Conservation (phyloP, 495 filamentous ascomycete genomes). For the Neurospora sp. region DNA sequence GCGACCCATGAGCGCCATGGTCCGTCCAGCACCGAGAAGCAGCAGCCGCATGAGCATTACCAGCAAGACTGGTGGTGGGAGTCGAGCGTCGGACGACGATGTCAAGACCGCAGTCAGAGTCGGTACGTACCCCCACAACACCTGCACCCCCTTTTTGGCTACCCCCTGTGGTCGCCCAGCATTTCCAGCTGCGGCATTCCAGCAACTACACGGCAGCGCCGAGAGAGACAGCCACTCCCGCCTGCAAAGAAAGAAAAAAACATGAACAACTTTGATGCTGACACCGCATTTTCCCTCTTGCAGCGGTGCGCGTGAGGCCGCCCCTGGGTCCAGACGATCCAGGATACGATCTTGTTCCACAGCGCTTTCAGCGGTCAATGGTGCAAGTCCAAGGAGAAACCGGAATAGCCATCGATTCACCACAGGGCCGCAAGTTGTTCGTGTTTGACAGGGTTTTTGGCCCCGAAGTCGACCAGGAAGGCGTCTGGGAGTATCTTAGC, state of each 20-base stretch:
- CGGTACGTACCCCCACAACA: conserved; percentile 54
- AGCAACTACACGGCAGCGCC: not conserved
- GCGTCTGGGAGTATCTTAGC: conserved; percentile 87
- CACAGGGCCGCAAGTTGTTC: conserved; percentile 87
- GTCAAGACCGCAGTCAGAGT: conserved; percentile 96
- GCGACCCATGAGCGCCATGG: conserved; percentile 79
- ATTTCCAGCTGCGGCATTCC: not conserved
- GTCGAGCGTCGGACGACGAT: conserved; percentile 89
- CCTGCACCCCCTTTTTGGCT: not conserved
- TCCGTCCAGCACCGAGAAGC: conserved; percentile 65
- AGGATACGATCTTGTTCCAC: conserved; percentile 87
- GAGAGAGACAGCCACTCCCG: conserved; percentile 4
- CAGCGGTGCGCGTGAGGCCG: conserved; percentile 91
- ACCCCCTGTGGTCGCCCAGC: not conserved
- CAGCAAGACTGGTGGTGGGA: conserved; percentile 69
- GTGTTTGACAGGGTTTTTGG: conserved; percentile 93
- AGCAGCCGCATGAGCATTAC: conserved; percentile 84
- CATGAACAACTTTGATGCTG: conserved; percentile 9
- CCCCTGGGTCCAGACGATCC: conserved; percentile 77
- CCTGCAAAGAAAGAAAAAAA: conserved; percentile 10
- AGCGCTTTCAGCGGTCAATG: conserved; percentile 89
- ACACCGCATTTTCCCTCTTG: conserved; percentile 9
- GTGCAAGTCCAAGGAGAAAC: conserved; percentile 79
- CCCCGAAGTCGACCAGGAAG: conserved; percentile 74
- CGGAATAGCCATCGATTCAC: conserved; percentile 77